Conservation (phyloP, 2,329 filamentous ascomycete genomes). For the Aphanocladium album region DNA sequence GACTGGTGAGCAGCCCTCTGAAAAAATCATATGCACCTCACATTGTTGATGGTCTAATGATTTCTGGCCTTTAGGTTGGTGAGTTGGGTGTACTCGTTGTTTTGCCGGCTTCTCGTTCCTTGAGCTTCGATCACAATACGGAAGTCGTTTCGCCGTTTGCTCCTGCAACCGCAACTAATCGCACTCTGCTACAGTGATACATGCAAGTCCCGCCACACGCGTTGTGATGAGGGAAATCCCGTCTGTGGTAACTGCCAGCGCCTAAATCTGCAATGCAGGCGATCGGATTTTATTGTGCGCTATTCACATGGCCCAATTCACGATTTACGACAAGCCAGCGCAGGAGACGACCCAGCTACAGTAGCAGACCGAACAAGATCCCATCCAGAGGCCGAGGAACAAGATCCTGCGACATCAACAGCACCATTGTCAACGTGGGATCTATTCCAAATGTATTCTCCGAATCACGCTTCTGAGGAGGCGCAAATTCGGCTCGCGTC, state of each 20-base stretch:
- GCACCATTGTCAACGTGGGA: conserved; percentile 1
- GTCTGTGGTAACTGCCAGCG: conserved; percentile 10
- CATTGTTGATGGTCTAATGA: not conserved
- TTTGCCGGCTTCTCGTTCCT: no score
- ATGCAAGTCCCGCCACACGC: not conserved
- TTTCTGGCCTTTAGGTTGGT: not conserved
- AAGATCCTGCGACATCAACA: not conserved
- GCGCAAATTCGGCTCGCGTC: not conserved
- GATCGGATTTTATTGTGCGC: conserved; percentile 1
- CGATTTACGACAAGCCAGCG: not conserved
- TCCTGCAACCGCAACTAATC: not conserved
- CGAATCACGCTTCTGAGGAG: not conserved
- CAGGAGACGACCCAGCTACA: not conserved
- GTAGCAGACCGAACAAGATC: not conserved
- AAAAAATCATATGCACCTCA: no score
- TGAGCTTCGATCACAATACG: no score
- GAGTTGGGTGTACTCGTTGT: not conserved
- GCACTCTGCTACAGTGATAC: not conserved
- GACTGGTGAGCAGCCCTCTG: not conserved
- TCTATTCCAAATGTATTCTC: not conserved
- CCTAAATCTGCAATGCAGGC: conserved; percentile 3
- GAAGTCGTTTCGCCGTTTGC: no score
- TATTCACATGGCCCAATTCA: not conserved
- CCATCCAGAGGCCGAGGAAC: not conserved
- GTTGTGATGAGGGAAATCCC: conserved; percentile 11